Conservation (phyloP, 371 early-diverging fungal genomes). For the Syncephalastrum monosporum region DNA sequence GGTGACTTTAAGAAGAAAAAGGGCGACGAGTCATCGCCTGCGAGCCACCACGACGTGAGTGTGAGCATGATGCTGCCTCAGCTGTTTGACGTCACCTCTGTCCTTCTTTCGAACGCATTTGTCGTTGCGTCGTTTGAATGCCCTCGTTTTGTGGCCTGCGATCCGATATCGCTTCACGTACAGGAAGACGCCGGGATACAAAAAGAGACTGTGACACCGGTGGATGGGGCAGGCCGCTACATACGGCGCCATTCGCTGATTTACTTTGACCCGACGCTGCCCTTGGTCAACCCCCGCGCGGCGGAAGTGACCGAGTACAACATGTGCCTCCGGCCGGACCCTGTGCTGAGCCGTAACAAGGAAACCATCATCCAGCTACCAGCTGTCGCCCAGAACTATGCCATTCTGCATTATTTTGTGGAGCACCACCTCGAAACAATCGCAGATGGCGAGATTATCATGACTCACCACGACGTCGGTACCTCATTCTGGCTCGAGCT, state of each 20-base stretch:
- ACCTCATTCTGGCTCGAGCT: slow-evolving; percentile 41
- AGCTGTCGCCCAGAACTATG: slow-evolving; percentile 25
- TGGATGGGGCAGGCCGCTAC: too few relatives aligned
- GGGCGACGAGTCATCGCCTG: not conserved
- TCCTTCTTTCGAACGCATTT: slow-evolving; percentile 47
- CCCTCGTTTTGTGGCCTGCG: slow-evolving; percentile 27
- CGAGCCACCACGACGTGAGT: slow-evolving; percentile 8
- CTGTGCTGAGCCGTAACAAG: slow-evolving; percentile 24
- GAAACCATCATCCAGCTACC: slow-evolving; percentile 23
- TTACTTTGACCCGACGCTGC: not conserved
- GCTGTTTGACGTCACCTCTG: slow-evolving; percentile 45
- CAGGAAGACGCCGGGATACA: not conserved
- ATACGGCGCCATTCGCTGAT: too few relatives aligned
- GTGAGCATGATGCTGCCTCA: slow-evolving; percentile 39
- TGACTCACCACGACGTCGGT: slow-evolving; percentile 48
- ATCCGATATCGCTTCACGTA: not conserved
- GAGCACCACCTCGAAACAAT: slow-evolving; percentile 48
- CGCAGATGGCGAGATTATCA: slow-evolving; percentile 58
- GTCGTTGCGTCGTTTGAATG: slow-evolving; percentile 42
- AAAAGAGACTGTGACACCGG: not conserved
- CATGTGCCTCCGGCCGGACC: slow-evolving; percentile 27
- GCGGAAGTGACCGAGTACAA: slow-evolving; percentile 4
- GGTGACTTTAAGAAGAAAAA: slow-evolving; percentile 29
- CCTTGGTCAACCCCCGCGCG: not conserved
- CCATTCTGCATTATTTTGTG: slow-evolving; percentile 42